Evolutionary conservation across 768 basidiomycete species (phyloP).

Genomic region (Pulveroboletus sp.): DNA sequence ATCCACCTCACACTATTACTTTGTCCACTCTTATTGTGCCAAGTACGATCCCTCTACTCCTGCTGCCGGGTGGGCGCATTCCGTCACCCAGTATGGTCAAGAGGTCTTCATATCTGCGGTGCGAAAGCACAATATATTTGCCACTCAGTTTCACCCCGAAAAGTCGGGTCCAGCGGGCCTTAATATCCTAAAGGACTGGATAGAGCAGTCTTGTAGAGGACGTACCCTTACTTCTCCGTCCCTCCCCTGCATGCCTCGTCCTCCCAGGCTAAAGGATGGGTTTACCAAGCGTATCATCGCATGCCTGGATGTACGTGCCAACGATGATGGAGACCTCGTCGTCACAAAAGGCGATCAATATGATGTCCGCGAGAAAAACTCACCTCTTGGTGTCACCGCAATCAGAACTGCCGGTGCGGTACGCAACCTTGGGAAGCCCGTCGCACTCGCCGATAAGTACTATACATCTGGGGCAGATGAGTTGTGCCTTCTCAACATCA

Average conservation of each 20-base stretch:
- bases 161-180: constrained; percentile 91
- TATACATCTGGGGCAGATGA: constrained; percentile 90
- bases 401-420: constrained; percentile 66
- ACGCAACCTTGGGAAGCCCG: constrained; percentile 96
- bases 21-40: constrained; percentile 93
- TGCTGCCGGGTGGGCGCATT: constrained; percentile 72
- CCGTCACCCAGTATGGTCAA: constrained; percentile 89
- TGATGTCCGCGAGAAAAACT: constrained; percentile 83
- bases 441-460: constrained; percentile 83
- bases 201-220: constrained; percentile 48
- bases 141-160: constrained; percentile 96
- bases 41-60: constrained; percentile 60
- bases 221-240: constrained; percentile 32
- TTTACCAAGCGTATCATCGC: constrained; percentile 94
- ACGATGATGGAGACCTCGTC: constrained; percentile 93
- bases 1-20: constrained; percentile 78
- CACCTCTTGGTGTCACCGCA: constrained; percentile 21
- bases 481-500: constrained; percentile 97
- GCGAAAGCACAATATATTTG: constrained; percentile 80
- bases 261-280: constrained; percentile 48
- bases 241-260: constrained; percentile 27
- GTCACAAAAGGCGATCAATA: constrained; percentile 99
- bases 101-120: constrained; percentile 87
- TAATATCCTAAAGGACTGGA: constrained; percentile 74
- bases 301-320: constrained; percentile 95